Percentiles rank a stretch among this genome's conserved stretches.
Conservation (phyloP, 352 stramenopile species). For the Phytopythium aichiense region DNA sequence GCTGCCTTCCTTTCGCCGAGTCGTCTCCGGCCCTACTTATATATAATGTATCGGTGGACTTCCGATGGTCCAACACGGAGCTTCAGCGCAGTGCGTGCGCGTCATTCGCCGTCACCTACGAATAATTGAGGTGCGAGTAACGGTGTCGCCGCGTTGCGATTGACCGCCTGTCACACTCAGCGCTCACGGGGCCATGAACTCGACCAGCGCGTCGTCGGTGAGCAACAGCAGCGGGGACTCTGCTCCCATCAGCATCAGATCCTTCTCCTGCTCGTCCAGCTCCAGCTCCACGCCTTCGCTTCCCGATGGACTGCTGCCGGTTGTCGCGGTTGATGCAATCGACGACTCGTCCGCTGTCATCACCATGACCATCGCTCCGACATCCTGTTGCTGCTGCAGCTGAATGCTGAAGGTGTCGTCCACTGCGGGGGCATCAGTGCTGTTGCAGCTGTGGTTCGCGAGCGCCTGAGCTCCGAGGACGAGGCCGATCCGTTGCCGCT, state of each 20-base stretch:
- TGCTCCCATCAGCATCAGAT: background rate
- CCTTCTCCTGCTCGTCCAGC: constrained; percentile 1
- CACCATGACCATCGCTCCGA: background rate
- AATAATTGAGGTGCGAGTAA: background rate
- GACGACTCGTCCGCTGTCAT: background rate
- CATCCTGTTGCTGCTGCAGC: background rate
- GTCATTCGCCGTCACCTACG: background rate
- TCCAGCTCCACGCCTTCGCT: background rate
- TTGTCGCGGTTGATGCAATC: background rate
- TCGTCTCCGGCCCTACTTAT: background rate
- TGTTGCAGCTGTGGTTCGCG: background rate
- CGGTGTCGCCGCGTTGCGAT: background rate
- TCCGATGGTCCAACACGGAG: background rate
- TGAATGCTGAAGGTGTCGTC: background rate
- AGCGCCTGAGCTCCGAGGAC: background rate
- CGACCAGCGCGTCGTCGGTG: constrained; percentile 3
- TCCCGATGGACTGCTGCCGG: constrained; percentile 1
- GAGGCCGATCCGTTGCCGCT: constrained; percentile 3
- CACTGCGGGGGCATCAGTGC: background rate
- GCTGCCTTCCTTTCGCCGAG: background rate
- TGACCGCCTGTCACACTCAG: background rate
- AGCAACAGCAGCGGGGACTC: constrained; percentile 9
- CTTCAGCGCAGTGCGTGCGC: background rate
- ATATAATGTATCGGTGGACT: background rate
- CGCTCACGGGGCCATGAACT: constrained; percentile 6